These are phyloP conservation scores for Pseudogymnoascus sp. DNA, from an alignment of 2,329 filamentous ascomycete genomes.

Conservation along the genomic window DNA sequence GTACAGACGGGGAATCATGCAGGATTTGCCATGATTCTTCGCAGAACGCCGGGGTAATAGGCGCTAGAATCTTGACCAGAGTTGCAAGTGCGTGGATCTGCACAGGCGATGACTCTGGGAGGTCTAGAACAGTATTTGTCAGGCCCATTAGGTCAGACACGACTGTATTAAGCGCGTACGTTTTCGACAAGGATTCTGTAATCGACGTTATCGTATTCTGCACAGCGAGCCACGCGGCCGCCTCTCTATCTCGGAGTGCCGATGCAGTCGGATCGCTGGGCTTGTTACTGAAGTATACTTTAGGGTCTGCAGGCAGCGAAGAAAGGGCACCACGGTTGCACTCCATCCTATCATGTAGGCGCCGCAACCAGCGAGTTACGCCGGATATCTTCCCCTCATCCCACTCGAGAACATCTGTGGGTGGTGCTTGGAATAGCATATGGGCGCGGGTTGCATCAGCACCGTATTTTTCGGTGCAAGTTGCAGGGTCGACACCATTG, in stretches of 20 bases:
- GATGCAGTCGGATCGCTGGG: constrained; percentile 18
- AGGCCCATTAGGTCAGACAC: constrained; percentile 77
- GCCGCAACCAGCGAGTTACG: constrained; percentile 69
- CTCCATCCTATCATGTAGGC: constrained; percentile 52
- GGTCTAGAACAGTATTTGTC: constrained; percentile 48
- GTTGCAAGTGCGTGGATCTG: constrained; percentile 42
- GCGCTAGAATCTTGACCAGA: constrained; percentile 66
- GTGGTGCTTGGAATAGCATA: constrained; percentile 81
- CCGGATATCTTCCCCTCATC: constrained; percentile 76
- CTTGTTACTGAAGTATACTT: constrained; percentile 23
- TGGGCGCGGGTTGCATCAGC: constrained; percentile 80
- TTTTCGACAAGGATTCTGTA: constrained; percentile 58
- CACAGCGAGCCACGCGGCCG: constrained; percentile 51
- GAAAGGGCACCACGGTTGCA: constrained; percentile 19
- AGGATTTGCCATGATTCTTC: constrained; percentile 72
- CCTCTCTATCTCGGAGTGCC: constrained; percentile 21
- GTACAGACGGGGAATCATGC: constrained; percentile 30
- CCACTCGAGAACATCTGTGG: constrained; percentile 79
- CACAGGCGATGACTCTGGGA: constrained; percentile 26
- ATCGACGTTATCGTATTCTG: constrained; percentile 62
- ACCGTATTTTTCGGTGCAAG: constrained; percentile 65
- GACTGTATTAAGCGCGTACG: constrained; percentile 74
- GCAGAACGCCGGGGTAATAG: constrained; percentile 70
- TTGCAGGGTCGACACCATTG: constrained; percentile 77
- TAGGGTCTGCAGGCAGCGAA: constrained; percentile 12